phyloP scores from a whole-genome alignment of 2,329 filamentous ascomycete species.

The Alternaria longipes region DNA sequence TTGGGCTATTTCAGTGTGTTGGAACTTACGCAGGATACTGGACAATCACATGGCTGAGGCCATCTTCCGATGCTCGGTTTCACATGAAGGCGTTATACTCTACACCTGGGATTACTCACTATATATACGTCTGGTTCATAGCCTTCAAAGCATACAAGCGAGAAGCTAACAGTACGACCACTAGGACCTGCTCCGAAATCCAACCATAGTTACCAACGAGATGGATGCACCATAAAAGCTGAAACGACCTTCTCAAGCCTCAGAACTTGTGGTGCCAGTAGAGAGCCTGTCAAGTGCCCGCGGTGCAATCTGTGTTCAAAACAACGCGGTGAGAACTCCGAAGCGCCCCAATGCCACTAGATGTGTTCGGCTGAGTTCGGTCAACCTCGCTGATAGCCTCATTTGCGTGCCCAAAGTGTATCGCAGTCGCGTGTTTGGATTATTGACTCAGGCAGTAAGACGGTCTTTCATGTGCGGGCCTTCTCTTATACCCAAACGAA shows the following conservation, averaged over 20 bases:
- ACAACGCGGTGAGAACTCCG: neutral
- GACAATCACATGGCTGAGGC: too few species aligned
- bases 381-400: neutral
- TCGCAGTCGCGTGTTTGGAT: neutral
- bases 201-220: neutral
- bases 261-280: neutral
- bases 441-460: neutral
- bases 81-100: neutral
- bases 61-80: neutral
- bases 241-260: constrained; percentile 2
- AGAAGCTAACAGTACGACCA: neutral
- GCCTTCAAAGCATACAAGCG: neutral
- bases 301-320: neutral
- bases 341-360: neutral
- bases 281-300: neutral
- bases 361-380: neutral
- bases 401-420: neutral
- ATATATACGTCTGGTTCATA: neutral
- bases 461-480: constrained; percentile 2
- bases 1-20: too few species aligned
- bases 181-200: neutral
- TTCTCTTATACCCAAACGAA: neutral
- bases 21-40: too few species aligned
- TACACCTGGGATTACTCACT: neutral
- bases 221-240: neutral